A percentile compares a stretch with the other conserved stretches of the same genome.
phyloP scores from a whole-genome alignment of 1,284 basidiomycete species.

The Ceratobasidium sp. region DNA sequence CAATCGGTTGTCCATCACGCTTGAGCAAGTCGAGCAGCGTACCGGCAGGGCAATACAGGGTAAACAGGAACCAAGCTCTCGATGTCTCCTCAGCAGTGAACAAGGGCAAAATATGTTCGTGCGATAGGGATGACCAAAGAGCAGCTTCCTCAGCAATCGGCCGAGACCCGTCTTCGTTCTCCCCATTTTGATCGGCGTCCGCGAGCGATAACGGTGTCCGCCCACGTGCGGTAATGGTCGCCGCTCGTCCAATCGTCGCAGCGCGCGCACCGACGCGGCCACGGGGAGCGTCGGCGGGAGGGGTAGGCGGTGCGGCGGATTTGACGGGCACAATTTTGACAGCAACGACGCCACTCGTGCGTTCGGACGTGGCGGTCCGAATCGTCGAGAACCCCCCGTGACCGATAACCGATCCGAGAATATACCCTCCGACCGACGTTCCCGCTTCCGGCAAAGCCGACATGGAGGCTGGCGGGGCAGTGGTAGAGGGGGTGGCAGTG shows the following conservation, averaged over 20 bases:
- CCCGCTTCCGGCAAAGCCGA: conserved; percentile 39
- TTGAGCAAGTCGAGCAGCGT: conserved; percentile 87
- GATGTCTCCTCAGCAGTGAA: conserved; percentile 73
- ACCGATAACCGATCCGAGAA: conserved; percentile 81
- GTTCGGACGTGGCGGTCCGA: conserved; percentile 71
- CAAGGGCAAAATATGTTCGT: conserved; percentile 83
- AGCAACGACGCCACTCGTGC: conserved; percentile 70
- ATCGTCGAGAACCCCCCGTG: conserved; percentile 90
- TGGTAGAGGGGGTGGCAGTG: conserved; percentile 21
- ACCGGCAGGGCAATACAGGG: conserved; percentile 83
- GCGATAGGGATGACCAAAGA: conserved; percentile 82
- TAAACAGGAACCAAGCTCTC: conserved; percentile 85
- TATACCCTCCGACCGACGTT: conserved; percentile 61
- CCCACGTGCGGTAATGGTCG: conserved; percentile 53
- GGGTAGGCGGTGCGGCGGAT: conserved; percentile 60
- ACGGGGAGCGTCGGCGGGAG: conserved; percentile 51
- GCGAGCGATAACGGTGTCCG: conserved; percentile 59
- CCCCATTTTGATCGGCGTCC: conserved; percentile 49
- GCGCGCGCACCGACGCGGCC: conserved; percentile 41
- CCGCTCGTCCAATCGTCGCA: conserved; percentile 32
- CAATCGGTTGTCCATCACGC: conserved; percentile 62
- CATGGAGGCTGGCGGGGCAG: conserved; percentile 13
- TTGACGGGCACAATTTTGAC: conserved; percentile 81
- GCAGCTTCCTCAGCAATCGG: conserved; percentile 74
- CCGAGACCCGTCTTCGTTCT: conserved; percentile 13